Evolutionary conservation across 2,329 filamentous ascomycete genomes (phyloP), one percentile per base, ranked within the genome.

Genomic region (Colletotrichum limetticola): DNA sequence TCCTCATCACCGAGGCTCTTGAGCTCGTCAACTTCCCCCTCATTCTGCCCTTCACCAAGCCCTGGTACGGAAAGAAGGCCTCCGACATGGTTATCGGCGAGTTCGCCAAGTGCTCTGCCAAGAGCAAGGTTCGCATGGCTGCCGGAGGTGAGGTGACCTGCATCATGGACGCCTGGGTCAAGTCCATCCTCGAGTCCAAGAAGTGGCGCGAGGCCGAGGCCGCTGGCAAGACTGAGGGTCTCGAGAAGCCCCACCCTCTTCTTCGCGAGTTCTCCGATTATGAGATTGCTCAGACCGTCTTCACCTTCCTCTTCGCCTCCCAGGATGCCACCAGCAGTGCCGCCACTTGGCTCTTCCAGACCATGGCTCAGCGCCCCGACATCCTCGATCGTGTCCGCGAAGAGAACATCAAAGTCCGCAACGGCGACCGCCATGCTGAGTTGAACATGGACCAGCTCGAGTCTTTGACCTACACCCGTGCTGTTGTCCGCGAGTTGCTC

Each of bases 21-120:
- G 97, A 99, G 84, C 90, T 98, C 59, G 97, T 99, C 87, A 98
- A 98, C 87, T 98, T 98, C 87, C 96, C 97, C 72, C 93, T 98
- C 84, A 98, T 98, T 81, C 85, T 98, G 53, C 96, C 96, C 52
- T 98, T 91, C 87, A 98, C 95, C 81, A 96, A 95, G 87, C 95
- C 95, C 5, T 98, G 95, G 95, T 97, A 97, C 80, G 97, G 96
- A 78, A 98, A 98, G 89, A 97, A 95, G 86, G 95, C 95, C 35
- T 92, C 96, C 71, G 94, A 98, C 79, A 95, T 97, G 92, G 95
- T 98, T 42, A 87, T 98, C 76, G 89, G 89, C 61, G 95, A 98
- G 82, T 98, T 98, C 80, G 86, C 93, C 81, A 95, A 95, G 84
- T 98, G 96, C 80, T 94, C 96, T 59, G 94, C 95, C 75, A 98